Percentiles rank a stretch among this genome's conserved stretches.
Evolutionary conservation across 1,284 basidiomycete genomes (phyloP).

Genomic region (Cryptococcus sp.): DNA sequence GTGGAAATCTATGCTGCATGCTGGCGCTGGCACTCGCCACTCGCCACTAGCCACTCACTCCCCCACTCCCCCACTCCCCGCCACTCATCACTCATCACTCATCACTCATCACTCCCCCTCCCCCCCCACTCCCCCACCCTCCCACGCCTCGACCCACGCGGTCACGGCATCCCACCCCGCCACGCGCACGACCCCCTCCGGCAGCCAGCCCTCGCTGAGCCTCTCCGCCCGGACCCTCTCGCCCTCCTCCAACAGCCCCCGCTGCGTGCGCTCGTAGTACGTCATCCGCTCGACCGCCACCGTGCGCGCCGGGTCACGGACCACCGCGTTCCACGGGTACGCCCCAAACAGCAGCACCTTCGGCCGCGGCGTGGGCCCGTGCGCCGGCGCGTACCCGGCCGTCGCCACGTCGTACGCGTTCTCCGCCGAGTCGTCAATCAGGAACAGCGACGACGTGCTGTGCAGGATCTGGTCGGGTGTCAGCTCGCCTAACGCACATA

Average conservation of each 20-base stretch:
- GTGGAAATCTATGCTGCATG: too few species aligned
- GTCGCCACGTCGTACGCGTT: constrained; percentile 63
- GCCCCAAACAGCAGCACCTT: constrained; percentile 71
- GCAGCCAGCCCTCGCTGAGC: constrained; percentile 42
- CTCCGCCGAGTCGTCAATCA: constrained; percentile 76
- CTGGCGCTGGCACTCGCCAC: too few species aligned
- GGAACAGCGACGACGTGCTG: constrained; percentile 59
- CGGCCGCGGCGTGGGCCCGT: constrained; percentile 42
- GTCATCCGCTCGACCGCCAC: constrained; percentile 54
- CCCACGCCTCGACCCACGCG: constrained; percentile 41
- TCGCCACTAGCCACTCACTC: too few species aligned
- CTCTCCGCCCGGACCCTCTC: constrained; percentile 28
- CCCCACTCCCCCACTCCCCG: too few species aligned
- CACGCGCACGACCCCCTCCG: constrained; percentile 40
- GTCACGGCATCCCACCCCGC: constrained; percentile 46
- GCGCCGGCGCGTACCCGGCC: constrained; percentile 19
- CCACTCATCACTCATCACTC: too few species aligned
- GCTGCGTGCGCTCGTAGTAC: constrained; percentile 55
- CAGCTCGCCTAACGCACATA: neutral
- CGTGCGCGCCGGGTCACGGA: constrained; percentile 20
- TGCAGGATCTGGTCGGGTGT: constrained; percentile 58
- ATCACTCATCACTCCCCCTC: too few species aligned
- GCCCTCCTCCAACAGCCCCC: constrained; percentile 48
- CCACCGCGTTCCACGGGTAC: constrained; percentile 68
- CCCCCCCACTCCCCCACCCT: neutral